phyloP scores from a whole-genome alignment of 2,329 filamentous ascomycete genomes.

The Saccharata proteae region DNA sequence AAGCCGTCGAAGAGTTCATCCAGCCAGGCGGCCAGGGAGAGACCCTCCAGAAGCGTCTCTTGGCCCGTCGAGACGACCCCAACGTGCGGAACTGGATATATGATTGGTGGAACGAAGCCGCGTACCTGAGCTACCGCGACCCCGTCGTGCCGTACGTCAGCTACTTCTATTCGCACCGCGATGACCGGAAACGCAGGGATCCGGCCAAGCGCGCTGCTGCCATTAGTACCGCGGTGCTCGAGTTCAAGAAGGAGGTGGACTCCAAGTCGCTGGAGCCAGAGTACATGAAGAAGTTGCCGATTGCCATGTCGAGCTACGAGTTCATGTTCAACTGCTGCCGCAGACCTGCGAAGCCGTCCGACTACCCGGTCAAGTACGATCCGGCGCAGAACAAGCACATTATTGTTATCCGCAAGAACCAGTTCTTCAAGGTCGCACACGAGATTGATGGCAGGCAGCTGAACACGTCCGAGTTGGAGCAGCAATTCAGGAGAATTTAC shows the following conservation, averaged over 20 bases:
- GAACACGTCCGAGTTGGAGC: slow-evolving; percentile 78
- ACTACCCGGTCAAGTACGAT: slow-evolving; percentile 73
- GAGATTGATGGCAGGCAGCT: slow-evolving; percentile 74
- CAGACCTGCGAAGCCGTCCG: slow-evolving; percentile 68
- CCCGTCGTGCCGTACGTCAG: slow-evolving; percentile 96
- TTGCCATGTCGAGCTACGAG: slow-evolving; percentile 97
- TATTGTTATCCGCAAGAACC: slow-evolving; percentile 84
- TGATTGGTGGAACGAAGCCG: slow-evolving; percentile 96
- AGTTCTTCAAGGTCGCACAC: slow-evolving; percentile 86
- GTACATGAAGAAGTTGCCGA: slow-evolving; percentile 95
- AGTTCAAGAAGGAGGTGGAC: slow-evolving; percentile 93
- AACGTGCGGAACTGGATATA: slow-evolving; percentile 85
- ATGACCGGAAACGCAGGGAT: slow-evolving; percentile 77
- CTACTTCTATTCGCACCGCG: slow-evolving; percentile 98
- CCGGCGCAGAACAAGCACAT: slow-evolving; percentile 72
- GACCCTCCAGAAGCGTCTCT: slow-evolving; percentile 75
- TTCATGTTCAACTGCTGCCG: slow-evolving; percentile 98
- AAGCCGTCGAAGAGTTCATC: slow-evolving; percentile 79
- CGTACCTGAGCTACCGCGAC: slow-evolving; percentile 87
- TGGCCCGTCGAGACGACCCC: slow-evolving; percentile 67
- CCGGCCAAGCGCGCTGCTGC: slow-evolving; percentile 89
- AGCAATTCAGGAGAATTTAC: slow-evolving; percentile 78
- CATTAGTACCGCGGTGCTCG: slow-evolving; percentile 70
- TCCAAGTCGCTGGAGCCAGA: slow-evolving; percentile 75
- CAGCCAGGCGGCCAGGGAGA: slow-evolving; percentile 74